Evolutionary conservation across 352 stramenopile species (phyloP), one percentile per base, ranked within the genome.

Genomic region (Phytophthora pini): DNA sequence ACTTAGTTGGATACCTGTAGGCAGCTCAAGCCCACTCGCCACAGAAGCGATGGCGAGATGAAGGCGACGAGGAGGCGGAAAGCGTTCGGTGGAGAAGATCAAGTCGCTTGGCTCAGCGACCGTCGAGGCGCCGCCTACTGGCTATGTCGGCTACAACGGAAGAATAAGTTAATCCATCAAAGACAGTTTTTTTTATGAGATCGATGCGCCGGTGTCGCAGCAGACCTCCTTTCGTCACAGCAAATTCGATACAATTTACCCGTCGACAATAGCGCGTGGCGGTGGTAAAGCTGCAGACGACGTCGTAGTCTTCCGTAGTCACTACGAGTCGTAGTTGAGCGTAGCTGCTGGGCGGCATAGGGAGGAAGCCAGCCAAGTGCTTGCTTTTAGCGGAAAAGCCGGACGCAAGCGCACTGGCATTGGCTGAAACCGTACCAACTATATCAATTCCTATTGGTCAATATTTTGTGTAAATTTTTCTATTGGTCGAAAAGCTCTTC

Each of bases 161-260:
- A 53, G 39, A 65, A 51, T 58, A 65, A 65, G 57, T 39, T 59
- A 56, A 26, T 26, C 24, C 2, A 4, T 56, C 32, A 56, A 56
- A 32, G 24, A 26, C 24, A 26, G 2, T 26, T 26, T 26, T 26
- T 26, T 47, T 47, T 22, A 26, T 44, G 20, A 20, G 41, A 46
- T 52, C 34, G 55, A 31, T 36, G 29, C 27, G 27, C 13, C 24
- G 29, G 26, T 59, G 48, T 59, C 58, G 43, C 58, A 60, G 17
- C 57, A 52, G 20, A n/a, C 17, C 47, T 12, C 39, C 3, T 32
- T 41, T 49, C 38, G 38, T 49, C 24, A 49, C 51, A 49, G 43
- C 44, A 34, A 50, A 27, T 11, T 3, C 10, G 26, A 50, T 36
- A 24, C 44, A 38, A 50, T 20, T 13, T 15, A 2, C 7, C n/a